A percentile compares a stretch with the other conserved stretches of the same genome.
These are phyloP conservation scores for Flaveria robusta DNA, from an alignment of 129 eudicot genomes.

Conservation along the genomic window DNA sequence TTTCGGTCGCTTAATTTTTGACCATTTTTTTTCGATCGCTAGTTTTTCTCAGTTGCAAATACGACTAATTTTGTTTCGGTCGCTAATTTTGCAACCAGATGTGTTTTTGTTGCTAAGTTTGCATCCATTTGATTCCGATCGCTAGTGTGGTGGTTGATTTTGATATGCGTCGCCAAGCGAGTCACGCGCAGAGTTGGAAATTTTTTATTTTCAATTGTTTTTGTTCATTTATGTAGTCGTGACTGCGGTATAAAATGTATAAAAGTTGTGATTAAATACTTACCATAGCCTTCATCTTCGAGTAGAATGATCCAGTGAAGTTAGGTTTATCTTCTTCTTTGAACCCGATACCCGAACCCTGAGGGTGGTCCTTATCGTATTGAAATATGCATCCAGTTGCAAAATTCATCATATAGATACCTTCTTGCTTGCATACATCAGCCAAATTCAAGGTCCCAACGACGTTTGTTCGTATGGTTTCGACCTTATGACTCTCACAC, in stretches of 20 bases:
- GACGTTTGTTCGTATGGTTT: constrained; percentile 43
- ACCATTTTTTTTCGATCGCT: no score
- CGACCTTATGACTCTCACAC: constrained; percentile 42
- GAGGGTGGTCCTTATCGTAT: constrained; percentile 42
- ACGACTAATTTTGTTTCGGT: no score
- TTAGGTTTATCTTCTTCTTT: constrained; percentile 46
- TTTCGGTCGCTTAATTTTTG: no score
- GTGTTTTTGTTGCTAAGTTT: no score
- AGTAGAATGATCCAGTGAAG: constrained; percentile 45
- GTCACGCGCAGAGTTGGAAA: no score
- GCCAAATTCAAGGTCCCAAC: constrained; percentile 42
- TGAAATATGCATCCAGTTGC: constrained; percentile 45
- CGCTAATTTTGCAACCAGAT: no score
- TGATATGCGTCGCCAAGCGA: no score
- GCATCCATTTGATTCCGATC: no score
- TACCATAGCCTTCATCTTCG: constrained; percentile 52
- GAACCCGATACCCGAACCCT: constrained; percentile 45
- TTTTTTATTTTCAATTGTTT: no score
- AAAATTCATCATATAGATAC: constrained; percentile 43
- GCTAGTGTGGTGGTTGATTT: no score
- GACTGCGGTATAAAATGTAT: neutral
- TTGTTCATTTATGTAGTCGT: no score
- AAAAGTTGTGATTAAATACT: neutral
- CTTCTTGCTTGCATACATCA: constrained; percentile 42
- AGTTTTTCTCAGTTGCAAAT: no score